Evolutionary conservation across 1,284 basidiomycete genomes (phyloP).

Genomic region (Schizophyllum amplum): DNA sequence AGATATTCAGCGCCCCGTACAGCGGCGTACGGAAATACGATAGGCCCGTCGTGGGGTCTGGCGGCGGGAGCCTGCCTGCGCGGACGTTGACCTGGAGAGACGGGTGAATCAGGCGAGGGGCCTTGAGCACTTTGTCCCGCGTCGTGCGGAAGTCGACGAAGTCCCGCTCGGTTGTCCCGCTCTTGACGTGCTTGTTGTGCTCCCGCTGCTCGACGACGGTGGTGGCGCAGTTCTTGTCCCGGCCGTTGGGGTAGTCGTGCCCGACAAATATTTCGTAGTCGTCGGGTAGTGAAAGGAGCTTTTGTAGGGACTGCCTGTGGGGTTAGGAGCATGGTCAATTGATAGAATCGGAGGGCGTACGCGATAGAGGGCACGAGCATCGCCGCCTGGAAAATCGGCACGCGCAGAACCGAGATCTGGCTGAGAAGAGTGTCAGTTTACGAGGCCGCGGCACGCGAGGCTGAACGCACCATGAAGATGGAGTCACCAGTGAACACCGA

Average conservation of each 20-base stretch:
- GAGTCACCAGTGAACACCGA: conserved; percentile 33
- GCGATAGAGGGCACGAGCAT: conserved; percentile 26
- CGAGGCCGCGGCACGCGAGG: background rate
- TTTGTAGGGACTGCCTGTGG: conserved; percentile 33
- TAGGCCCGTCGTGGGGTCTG: conserved; percentile 19
- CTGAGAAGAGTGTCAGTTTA: conserved; percentile 12
- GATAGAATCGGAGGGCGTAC: conserved; percentile 16
- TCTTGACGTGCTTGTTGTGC: conserved; percentile 27
- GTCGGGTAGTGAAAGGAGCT: conserved; percentile 27
- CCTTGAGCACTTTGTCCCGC: conserved; percentile 26
- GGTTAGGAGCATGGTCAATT: background rate
- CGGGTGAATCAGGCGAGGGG: conserved; percentile 29
- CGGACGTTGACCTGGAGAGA: conserved; percentile 33
- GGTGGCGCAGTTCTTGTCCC: conserved; percentile 23
- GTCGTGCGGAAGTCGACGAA: conserved; percentile 28
- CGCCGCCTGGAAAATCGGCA: conserved; percentile 33
- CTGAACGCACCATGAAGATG: conserved; percentile 28
- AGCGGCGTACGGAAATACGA: conserved; percentile 6
- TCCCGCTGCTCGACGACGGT: conserved; percentile 28
- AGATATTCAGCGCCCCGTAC: too few relatives aligned
- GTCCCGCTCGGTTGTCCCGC: conserved; percentile 21
- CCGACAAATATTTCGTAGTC: conserved; percentile 31
- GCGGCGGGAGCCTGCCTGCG: conserved; percentile 29
- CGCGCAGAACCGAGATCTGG: conserved; percentile 34
- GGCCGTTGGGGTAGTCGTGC: conserved; percentile 28